Conservation (phyloP, 495 filamentous ascomycete genomes). For the Aspergillus leporis region DNA sequence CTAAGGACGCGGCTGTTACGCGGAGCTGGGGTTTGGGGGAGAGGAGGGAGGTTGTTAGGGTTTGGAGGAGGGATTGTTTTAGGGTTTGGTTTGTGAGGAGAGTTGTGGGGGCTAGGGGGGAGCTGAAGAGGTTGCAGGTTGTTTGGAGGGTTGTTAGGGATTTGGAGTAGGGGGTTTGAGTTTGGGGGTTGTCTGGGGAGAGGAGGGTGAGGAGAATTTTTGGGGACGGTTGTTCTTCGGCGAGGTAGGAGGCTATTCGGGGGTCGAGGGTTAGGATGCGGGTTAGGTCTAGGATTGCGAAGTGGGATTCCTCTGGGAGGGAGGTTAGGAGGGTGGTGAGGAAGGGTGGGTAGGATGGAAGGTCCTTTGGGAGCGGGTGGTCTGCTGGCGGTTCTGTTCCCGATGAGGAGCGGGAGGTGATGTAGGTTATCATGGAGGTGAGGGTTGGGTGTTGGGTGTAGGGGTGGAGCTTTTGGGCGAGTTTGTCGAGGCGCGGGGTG, state of each 20-base stretch:
- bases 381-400: too few species aligned
- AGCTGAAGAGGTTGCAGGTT: constrained; percentile 62
- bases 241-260: constrained; percentile 84
- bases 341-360: constrained; percentile 46
- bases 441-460: constrained; percentile 55
- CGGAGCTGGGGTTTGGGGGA: constrained; percentile 57
- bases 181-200: constrained; percentile 51
- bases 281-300: constrained; percentile 80
- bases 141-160: constrained; percentile 75
- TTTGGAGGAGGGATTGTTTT: constrained; percentile 35
- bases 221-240: constrained; percentile 72
- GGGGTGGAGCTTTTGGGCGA: constrained; percentile 69
- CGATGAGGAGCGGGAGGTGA: constrained; percentile 43
- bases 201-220: constrained; percentile 62
- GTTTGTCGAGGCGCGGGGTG: constrained; percentile 79
- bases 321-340: constrained; percentile 29
- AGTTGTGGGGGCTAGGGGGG: constrained; percentile 5
- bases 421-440: constrained; percentile 60
- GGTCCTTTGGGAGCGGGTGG: constrained; percentile 46
- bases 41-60: constrained; percentile 55
- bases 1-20: constrained; percentile 77
- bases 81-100: constrained; percentile 21
- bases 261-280: constrained; percentile 75
- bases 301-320: constrained; percentile 52
- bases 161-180: constrained; percentile 71